Conservation (phyloP, 148 eudicot genomes). For the Rhododendron kiyosumense region DNA sequence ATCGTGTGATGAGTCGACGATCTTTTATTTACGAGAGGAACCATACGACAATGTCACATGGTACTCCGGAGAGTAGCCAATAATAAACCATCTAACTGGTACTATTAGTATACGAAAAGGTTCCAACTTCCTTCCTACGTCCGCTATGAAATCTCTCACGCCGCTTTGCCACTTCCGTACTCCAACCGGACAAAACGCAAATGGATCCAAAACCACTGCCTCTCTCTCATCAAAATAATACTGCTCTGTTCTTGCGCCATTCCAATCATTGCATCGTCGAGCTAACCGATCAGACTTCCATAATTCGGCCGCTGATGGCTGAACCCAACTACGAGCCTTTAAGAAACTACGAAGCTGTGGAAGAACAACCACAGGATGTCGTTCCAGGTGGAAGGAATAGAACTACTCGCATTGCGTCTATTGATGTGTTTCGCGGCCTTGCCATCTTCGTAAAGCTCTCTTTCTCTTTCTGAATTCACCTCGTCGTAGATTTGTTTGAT, state of each 20-base stretch:
- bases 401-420: not conserved
- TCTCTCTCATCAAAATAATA: not conserved
- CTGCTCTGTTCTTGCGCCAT: not conserved
- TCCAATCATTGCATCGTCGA: not conserved
- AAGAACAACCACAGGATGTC: not conserved
- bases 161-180: not conserved
- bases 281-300: not conserved
- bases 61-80: not conserved
- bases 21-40: too few species aligned
- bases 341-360: not conserved
- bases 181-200: not conserved
- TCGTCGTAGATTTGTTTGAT: not conserved
- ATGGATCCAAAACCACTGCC: not conserved
- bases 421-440: constrained; percentile 5
- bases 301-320: not conserved
- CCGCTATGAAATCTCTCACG: not conserved
- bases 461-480: not conserved
- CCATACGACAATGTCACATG: not conserved
- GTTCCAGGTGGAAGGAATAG: not conserved
- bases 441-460: not conserved
- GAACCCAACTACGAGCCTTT: not conserved
- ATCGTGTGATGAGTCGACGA: too few species aligned
- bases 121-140: not conserved
- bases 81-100: not conserved
- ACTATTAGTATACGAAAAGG: not conserved